Base-by-base conservation (phyloP, 2,329 filamentous ascomycete species). In the Penicillium sp. region DNA sequence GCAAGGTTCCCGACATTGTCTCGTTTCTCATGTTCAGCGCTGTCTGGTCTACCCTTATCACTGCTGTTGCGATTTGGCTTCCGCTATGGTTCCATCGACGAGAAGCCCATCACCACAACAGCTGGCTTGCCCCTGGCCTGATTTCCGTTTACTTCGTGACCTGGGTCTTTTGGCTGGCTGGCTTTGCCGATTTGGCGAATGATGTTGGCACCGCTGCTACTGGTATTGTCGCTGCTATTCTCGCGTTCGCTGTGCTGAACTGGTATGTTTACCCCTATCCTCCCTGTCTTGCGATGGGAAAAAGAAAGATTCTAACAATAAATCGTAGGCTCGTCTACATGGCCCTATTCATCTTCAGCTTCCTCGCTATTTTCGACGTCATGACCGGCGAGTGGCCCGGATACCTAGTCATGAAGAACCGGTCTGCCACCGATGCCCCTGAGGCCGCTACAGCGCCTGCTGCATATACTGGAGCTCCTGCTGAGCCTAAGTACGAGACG, bases 121-220 rank as follows among this genome's bases (percentile, higher is more conserved):
- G 40, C 9, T 61, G 64, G 52, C 55, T 68, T 21, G 62, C 64
- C 8, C 55, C 63, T 9, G 54, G 23, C 3, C 60, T 64, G 14
- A 53, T 65, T 18, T 54, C 60, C 2, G 21, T 65, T 7, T 68
- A 66, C 57, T 65, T 66, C 40, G 47, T 67, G n/a, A 70, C 66
- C 2, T 66, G 61, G 61, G 61, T 68, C 18, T 70, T 70, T 50
- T 70, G 67, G 68, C 52, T 70, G 47, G 67, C 66, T 11, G 54
- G 59, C 14, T 70, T 70, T 48, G 65, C 68, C 20, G 64, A 69
- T 46, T 55, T 68, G 20, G 67, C 62, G 12, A 52, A 55, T 26
- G 11, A 59, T 1, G 52, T 64, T 20, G 58, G 42, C 11, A 60
- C 61, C 1, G 26, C n/a, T 40, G 43, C 38, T 2, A 61, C 30